Evolutionary conservation across 306 rosid genomes (phyloP).

Genomic region (Adenanthera pavonina): DNA sequence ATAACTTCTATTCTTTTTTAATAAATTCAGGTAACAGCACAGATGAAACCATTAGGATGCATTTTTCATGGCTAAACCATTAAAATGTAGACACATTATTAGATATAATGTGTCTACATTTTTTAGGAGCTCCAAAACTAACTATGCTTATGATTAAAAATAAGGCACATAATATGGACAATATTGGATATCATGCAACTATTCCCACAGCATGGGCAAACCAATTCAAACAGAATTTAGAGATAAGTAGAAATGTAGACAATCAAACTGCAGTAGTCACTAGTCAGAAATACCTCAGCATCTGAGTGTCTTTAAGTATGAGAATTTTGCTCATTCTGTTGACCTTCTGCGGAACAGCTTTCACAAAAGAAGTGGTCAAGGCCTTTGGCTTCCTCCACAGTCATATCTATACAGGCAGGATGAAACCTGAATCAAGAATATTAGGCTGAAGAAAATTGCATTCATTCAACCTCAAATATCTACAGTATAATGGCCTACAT

Average conservation of each 20-base stretch:
- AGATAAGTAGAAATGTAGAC: constrained; percentile 7
- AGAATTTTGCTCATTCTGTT: constrained; percentile 81
- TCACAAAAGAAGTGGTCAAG: constrained; percentile 95
- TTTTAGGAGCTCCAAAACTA: constrained; percentile 5
- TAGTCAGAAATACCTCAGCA: constrained; percentile 67
- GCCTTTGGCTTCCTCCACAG: constrained; percentile 84
- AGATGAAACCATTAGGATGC: constrained; percentile 18
- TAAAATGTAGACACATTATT: background rate
- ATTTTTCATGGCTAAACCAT: background rate
- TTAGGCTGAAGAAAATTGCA: constrained; percentile 46
- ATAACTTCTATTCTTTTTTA: background rate
- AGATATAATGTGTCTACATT: constrained; percentile 16
- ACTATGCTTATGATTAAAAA: background rate
- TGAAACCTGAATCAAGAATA: constrained; percentile 90
- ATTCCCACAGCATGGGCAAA: constrained; percentile 27
- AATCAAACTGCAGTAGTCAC: constrained; percentile 22
- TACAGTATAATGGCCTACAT: constrained; percentile 12
- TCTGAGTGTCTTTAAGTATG: constrained; percentile 66
- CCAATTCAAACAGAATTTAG: constrained; percentile 28
- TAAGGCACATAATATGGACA: background rate
- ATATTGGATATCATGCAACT: constrained; percentile 21
- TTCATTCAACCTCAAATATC: constrained; percentile 31
- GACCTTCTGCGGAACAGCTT: constrained; percentile 85
- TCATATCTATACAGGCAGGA: constrained; percentile 99
- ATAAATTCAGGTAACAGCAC: background rate